Conservation (phyloP, 2,329 filamentous ascomycete genomes). For the Pleurostoma richardsiae region DNA sequence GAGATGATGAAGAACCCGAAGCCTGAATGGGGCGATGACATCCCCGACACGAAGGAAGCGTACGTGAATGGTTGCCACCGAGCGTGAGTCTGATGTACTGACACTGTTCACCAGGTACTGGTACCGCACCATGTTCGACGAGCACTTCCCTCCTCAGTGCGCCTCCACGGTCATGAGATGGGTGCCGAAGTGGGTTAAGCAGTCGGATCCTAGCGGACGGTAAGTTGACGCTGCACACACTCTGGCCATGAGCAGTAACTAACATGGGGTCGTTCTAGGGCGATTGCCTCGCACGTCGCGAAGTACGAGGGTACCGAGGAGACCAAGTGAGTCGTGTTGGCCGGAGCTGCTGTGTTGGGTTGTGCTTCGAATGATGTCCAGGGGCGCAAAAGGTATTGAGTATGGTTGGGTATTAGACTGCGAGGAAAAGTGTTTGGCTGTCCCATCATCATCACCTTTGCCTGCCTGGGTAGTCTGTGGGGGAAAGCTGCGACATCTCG, state of each 20-base stretch:
- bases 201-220: constrained; percentile 92
- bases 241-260: too few species aligned
- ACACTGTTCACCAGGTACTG: constrained; percentile 62
- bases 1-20: constrained; percentile 99
- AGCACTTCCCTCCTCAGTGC: constrained; percentile 91
- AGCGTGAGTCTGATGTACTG: constrained; percentile 10
- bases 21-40: constrained; percentile 87
- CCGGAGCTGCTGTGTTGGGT: background rate
- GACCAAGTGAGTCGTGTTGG: background rate
- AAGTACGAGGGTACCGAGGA: constrained; percentile 57
- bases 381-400: background rate
- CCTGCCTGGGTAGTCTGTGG: too few species aligned
- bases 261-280: constrained; percentile 38
- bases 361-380: background rate
- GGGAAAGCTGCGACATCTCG: too few species aligned
- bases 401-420: too few species aligned
- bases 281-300: constrained; percentile 69
- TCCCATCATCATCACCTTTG: too few species aligned
- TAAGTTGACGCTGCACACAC: constrained; percentile 30
- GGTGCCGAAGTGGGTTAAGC: constrained; percentile 96
- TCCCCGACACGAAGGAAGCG: constrained; percentile 96
- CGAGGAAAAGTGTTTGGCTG: too few species aligned
- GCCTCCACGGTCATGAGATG: constrained; percentile 92
- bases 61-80: constrained; percentile 36
- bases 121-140: constrained; percentile 98